Evolutionary conservation across 345 rosid species (phyloP).

Genomic region (Gossypium herbaceum): DNA sequence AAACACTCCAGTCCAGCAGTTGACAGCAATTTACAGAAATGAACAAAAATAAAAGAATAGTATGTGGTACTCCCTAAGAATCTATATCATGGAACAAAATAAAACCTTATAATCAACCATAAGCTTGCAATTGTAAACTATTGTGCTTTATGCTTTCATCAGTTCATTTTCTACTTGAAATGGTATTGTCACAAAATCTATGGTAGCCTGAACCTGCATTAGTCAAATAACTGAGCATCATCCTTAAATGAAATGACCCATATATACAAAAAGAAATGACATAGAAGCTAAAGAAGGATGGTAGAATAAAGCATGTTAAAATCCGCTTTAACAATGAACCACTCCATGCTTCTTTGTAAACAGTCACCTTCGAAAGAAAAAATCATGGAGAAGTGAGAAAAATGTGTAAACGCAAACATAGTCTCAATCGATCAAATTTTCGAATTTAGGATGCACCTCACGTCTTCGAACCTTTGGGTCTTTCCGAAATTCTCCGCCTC

Average conservation of each 20-base stretch:
- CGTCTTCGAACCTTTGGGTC: constrained; percentile 87
- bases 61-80: constrained; percentile 2
- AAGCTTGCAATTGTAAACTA: constrained; percentile 7
- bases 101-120: not conserved
- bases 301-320: not conserved
- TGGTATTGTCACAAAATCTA: not conserved
- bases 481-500: constrained; percentile 76
- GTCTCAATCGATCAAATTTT: not conserved
- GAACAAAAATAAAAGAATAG: not conserved
- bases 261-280: not conserved
- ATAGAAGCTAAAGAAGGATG: too few species aligned
- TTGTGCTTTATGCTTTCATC: not conserved
- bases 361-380: constrained; percentile 56
- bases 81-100: not conserved
- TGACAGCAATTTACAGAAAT: not conserved
- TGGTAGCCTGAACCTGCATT: not conserved
- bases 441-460: constrained; percentile 45
- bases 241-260: not conserved
- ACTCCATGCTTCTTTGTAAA: constrained; percentile 64
- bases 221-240: not conserved
- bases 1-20: not conserved
- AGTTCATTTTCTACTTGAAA: not conserved
- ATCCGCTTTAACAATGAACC: not conserved
- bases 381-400: not conserved
- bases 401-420: not conserved